These are phyloP conservation scores for Davidsoniella virescens DNA, from an alignment of 2,329 filamentous ascomycete genomes.

Conservation along the genomic window DNA sequence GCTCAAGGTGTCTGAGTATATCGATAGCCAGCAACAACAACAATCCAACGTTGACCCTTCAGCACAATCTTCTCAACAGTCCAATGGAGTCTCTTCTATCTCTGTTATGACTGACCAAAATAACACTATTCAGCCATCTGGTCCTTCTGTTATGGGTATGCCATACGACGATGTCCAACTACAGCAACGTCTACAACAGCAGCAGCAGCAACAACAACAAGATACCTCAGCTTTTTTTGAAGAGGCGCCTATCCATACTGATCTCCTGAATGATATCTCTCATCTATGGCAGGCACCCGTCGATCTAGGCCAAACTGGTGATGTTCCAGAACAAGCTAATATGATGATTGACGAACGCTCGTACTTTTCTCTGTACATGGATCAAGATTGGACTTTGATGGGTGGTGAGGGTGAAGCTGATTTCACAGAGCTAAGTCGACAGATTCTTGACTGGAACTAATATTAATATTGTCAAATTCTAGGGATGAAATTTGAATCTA, in stretches of 20 bases:
- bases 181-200: background rate
- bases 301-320: constrained; percentile 7
- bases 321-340: constrained; percentile 6
- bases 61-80: background rate
- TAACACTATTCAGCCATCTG: background rate
- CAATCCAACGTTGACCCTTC: background rate
- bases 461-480: background rate
- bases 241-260: constrained; percentile 11
- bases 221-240: constrained; percentile 4
- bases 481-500: no score
- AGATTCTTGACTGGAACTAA: constrained; percentile 12
- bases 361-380: constrained; percentile 12
- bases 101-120: background rate
- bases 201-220: constrained; percentile 1
- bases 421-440: constrained; percentile 10
- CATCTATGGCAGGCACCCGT: constrained; percentile 10
- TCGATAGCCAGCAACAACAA: background rate
- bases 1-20: constrained; percentile 11
- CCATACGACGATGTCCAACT: background rate
- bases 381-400: constrained; percentile 12
- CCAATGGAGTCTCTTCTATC: background rate
- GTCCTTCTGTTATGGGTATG: background rate
- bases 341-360: constrained; percentile 10
- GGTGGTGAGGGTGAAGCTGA: constrained; percentile 10
- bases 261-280: constrained; percentile 11